Evolutionary conservation across 768 basidiomycete species (phyloP), one percentile per base, ranked within the genome.

Genomic region (Termitomyces sp.): DNA sequence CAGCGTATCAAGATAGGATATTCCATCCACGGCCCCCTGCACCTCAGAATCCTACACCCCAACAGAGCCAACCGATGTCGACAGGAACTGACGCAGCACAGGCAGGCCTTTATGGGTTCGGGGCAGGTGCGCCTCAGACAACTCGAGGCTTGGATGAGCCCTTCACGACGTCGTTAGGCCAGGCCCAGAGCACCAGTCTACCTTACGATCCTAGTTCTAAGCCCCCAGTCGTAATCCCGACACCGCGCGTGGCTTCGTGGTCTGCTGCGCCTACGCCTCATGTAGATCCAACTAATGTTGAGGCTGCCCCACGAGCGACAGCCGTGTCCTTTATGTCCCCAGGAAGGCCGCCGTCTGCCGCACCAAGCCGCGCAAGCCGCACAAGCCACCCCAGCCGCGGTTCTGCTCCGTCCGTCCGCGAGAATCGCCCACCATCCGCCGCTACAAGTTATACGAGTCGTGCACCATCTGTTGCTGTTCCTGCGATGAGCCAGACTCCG

Each of bases 301-400:
- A 43, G 13, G 20, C 32, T 54, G 44, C 22, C 14, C 42, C 51
- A 52, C 37, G n/a, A 30, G 43, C 16, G 18, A 43, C 40, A 32
- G 22, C 13, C 6, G 39, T 8, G 27, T 39, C 55, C 7, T 49
- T 3, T 34, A 16, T 18, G 13, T 50, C 36, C 12, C 40, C 48
- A 42, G 9, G 32, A 13, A 52, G 37, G 14, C 43, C 42, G 14
- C 45, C 50, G 22, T 60, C 59, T 27, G 44, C 13, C 4, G 48
- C 59, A 24, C 37, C 57, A 14, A 48, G 39, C 32, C 59, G 36
- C 5, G 53, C 40, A n/a, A 56, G 49, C 34, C 47, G 53, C 20
- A 40, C 50, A n/a, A 34, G 32, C 27, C 45, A 24, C 22, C 53
- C 20, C 47, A 40, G 26, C 7, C n/a, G 24, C 18, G 37, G 51